A percentile compares a stretch with the other conserved stretches of the same genome.
Conservation (phyloP, 176 grass and related monocot genomes). For the Elymus sibiricus region DNA sequence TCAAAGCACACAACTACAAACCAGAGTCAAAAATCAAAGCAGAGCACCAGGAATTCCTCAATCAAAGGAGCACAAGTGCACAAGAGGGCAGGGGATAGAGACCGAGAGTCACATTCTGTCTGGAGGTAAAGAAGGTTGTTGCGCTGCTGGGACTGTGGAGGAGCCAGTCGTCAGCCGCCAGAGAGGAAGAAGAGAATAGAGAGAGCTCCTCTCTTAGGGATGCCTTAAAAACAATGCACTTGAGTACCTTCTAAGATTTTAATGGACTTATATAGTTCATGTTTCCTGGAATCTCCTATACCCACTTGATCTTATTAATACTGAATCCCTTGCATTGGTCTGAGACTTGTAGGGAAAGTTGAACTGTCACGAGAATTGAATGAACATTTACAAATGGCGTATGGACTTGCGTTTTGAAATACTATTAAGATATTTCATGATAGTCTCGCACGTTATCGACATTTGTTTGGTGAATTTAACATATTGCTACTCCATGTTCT, state of each 20-base stretch:
- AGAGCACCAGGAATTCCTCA: too few species aligned
- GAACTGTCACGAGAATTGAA: not conserved
- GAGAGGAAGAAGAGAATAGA: too few species aligned
- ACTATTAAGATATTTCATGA: not conserved
- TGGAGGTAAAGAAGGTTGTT: too few species aligned
- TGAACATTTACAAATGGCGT: not conserved
- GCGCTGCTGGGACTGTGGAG: too few species aligned
- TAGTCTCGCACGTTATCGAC: not conserved
- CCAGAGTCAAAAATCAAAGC: too few species aligned
- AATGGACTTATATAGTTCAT: not conserved
- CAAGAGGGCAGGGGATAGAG: too few species aligned
- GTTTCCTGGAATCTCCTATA: not conserved
- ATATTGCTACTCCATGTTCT: not conserved
- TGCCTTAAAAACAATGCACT: not conserved
- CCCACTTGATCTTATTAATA: slow-evolving; percentile 2
- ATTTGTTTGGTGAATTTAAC: not conserved
- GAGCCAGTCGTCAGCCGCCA: too few species aligned
- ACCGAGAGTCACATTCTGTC: too few species aligned
- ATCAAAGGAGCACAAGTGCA: too few species aligned
- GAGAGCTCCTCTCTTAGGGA: too few species aligned
- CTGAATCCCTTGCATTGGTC: not conserved
- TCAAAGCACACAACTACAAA: too few species aligned
- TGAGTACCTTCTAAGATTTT: not conserved
- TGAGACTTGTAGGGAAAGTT: not conserved
- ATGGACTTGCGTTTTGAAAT: not conserved